Conservation (phyloP, 345 rosid species). For the Eucalyptus rudis region DNA sequence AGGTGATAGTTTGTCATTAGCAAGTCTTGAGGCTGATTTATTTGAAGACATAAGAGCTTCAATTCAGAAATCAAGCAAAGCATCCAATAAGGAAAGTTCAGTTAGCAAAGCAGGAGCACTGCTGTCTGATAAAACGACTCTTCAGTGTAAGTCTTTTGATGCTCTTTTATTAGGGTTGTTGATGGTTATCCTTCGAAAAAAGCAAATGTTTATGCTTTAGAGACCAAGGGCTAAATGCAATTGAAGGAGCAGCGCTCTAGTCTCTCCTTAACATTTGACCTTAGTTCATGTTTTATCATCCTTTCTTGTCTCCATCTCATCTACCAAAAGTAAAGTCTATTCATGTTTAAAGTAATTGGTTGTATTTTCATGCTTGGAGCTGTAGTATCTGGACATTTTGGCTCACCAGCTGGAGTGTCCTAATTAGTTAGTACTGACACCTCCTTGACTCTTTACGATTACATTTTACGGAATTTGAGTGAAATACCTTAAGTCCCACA, state of each 20-base stretch:
- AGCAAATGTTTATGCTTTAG: background rate
- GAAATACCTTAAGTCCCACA: background rate
- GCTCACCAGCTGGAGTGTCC: background rate
- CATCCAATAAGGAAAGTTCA: slow-evolving; percentile 11
- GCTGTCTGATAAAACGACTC: slow-evolving; percentile 3
- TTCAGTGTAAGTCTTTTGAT: slow-evolving; percentile 30
- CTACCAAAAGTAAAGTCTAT: background rate
- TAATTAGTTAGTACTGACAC: background rate
- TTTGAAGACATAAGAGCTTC: slow-evolving; percentile 78
- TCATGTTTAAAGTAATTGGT: background rate
- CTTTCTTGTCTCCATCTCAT: background rate
- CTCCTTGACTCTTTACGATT: background rate
- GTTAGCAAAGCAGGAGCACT: slow-evolving; percentile 8
- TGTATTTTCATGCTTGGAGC: background rate
- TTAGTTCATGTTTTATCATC: background rate
- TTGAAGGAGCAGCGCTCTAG: background rate
- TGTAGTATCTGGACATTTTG: background rate
- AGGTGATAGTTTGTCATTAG: slow-evolving; percentile 49
- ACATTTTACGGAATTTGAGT: background rate
- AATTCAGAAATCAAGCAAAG: slow-evolving; percentile 44
- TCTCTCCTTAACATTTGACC: background rate
- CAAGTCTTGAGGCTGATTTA: slow-evolving; percentile 35
- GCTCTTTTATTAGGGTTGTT: background rate
- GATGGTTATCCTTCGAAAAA: background rate
- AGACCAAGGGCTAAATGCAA: background rate